These are phyloP conservation scores for Hyparrhenia diplandra DNA, from an alignment of 176 grass and related monocot species.

Conservation along the genomic window DNA sequence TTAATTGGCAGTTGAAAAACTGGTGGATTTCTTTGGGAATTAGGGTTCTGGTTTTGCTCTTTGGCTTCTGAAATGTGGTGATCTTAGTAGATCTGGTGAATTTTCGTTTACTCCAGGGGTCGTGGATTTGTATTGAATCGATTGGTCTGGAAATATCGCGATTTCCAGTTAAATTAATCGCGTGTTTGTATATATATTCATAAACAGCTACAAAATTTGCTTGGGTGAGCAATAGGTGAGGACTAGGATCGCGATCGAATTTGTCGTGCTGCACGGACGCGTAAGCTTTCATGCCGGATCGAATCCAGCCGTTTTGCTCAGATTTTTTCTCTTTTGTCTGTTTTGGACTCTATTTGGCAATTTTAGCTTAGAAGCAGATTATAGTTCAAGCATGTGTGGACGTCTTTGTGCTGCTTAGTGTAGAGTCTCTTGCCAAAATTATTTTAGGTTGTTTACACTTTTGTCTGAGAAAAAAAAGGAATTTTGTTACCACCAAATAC, in stretches of 20 bases:
- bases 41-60: constrained; percentile 31
- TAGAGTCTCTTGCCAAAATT: background rate
- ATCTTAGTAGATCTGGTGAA: constrained; percentile 15
- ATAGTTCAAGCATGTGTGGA: background rate
- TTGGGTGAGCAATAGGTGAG: background rate
- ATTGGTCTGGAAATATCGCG: background rate
- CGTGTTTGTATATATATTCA: background rate
- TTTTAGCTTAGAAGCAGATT: background rate
- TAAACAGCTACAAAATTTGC: background rate
- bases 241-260: background rate
- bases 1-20: background rate
- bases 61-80: background rate
- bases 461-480: background rate
- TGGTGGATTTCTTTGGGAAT: background rate
- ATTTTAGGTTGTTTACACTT: background rate
- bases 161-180: background rate
- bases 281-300: background rate
- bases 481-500: background rate
- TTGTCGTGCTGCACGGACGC: background rate
- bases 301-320: background rate
- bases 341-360: background rate
- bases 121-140: background rate
- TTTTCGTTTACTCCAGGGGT: background rate
- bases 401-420: background rate
- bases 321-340: background rate